Evolutionary conservation across 75 land plant species (phyloP).

Genomic region (Cupressus sempervirens): DNA sequence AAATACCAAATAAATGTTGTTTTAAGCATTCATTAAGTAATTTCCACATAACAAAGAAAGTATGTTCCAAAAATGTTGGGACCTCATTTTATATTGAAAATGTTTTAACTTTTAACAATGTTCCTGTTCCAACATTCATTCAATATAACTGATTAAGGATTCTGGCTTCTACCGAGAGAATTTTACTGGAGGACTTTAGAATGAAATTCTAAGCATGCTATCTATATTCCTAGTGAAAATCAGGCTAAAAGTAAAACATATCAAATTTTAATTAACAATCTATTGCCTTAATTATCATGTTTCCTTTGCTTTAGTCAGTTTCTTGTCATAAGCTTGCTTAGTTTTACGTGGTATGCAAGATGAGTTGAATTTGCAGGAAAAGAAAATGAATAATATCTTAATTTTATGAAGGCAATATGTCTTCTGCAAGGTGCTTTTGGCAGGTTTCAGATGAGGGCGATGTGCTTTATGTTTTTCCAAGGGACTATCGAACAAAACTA

Average conservation of each 20-base stretch:
- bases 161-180: not conserved
- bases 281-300: not conserved
- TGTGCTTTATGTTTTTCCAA: conserved; percentile 90
- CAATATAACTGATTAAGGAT: not conserved
- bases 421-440: conserved; percentile 25
- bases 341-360: conserved; percentile 3
- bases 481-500: conserved; percentile 79
- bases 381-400: conserved; percentile 12
- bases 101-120: not conserved
- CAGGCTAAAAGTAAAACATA: not conserved
- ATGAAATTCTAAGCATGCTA: not conserved
- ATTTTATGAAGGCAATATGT: conserved; percentile 24
- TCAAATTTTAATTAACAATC: not conserved
- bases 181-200: not conserved
- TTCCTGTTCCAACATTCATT: not conserved
- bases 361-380: conserved; percentile 4
- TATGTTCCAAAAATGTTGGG: too few species aligned
- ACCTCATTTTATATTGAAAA: too few species aligned
- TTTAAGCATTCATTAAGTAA: not conserved
- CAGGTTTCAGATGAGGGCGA: conserved; percentile 99
- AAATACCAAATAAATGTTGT: not conserved
- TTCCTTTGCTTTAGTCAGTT: not conserved
- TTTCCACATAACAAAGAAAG: too few species aligned
- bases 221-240: not conserved
- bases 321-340: not conserved